phyloP scores from a whole-genome alignment of 192 early-diverging fungal genomes.

The Geranomyces variabilis region DNA sequence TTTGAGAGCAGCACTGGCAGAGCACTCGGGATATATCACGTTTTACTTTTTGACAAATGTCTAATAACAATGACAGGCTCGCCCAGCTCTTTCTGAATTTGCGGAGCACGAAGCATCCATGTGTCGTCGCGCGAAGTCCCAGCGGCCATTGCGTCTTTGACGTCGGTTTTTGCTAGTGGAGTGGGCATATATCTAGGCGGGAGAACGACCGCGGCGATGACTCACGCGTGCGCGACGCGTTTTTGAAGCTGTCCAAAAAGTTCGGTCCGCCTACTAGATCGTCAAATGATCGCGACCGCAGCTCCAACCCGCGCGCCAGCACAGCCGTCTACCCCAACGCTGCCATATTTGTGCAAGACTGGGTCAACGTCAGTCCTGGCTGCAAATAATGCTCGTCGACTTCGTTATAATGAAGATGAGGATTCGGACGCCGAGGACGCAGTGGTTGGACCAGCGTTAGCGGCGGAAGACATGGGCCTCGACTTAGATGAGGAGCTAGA shows the following conservation, averaged over 20 bases:
- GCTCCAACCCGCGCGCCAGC: no score
- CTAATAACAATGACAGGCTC: conserved; percentile 30
- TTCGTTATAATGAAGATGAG: neutral
- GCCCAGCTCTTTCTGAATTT: conserved; percentile 30
- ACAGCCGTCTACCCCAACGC: no score
- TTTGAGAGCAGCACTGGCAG: neutral
- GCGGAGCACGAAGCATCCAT: conserved; percentile 15
- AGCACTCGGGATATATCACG: neutral
- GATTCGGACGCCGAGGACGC: conserved; percentile 4
- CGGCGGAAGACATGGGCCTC: conserved; percentile 18
- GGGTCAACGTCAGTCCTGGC: neutral
- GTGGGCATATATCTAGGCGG: no score
- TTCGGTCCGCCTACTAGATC: no score
- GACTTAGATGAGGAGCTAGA: conserved; percentile 17
- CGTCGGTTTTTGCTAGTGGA: no score
- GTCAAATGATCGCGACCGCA: no score
- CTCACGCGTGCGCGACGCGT: no score
- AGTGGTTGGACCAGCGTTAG: neutral
- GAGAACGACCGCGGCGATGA: no score
- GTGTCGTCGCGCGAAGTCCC: neutral
- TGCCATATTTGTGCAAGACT: no score
- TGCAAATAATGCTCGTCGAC: neutral
- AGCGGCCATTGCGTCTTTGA: no score
- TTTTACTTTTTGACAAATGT: conserved; percentile 35
- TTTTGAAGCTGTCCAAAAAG: no score